These are phyloP conservation scores for Puccinellia tenuiflora DNA, from an alignment of 176 grass and related monocot genomes.

Conservation along the genomic window DNA sequence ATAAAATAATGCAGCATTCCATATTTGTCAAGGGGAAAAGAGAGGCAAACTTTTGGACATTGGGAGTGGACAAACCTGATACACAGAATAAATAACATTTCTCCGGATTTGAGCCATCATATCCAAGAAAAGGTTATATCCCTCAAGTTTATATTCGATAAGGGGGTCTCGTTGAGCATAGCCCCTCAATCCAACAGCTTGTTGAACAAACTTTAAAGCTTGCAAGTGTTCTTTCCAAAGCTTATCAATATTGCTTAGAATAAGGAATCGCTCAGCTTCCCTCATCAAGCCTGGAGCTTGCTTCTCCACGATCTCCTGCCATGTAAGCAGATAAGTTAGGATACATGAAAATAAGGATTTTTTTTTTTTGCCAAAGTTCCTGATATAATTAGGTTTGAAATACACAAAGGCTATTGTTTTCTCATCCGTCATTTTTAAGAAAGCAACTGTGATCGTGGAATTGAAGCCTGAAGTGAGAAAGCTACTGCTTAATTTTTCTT, in stretches of 20 bases:
- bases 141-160: conserved; percentile 96
- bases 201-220: conserved; percentile 95
- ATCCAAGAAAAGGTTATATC: conserved; percentile 97
- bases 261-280: conserved; percentile 88
- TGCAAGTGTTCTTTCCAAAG: conserved; percentile 99
- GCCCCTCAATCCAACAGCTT: conserved; percentile 95
- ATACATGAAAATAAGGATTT: background rate
- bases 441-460: conserved; percentile 2
- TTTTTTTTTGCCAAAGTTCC: background rate
- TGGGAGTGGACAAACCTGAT: conserved; percentile 62
- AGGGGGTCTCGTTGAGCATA: conserved; percentile 96
- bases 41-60: background rate
- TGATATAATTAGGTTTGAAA: background rate
- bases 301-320: conserved; percentile 85
- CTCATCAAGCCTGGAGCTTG: conserved; percentile 92
- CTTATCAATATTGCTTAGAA: conserved; percentile 96
- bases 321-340: conserved; percentile 16
- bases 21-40: background rate
- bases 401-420: background rate
- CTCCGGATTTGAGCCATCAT: conserved; percentile 99
- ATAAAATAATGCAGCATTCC: background rate
- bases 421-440: background rate
- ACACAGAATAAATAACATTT: conserved; percentile 97
- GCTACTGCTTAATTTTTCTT: background rate
- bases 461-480: background rate